Evolutionary conservation across 164 flowering plant genomes (phyloP).

Genomic region (Buxus sempervirens): DNA sequence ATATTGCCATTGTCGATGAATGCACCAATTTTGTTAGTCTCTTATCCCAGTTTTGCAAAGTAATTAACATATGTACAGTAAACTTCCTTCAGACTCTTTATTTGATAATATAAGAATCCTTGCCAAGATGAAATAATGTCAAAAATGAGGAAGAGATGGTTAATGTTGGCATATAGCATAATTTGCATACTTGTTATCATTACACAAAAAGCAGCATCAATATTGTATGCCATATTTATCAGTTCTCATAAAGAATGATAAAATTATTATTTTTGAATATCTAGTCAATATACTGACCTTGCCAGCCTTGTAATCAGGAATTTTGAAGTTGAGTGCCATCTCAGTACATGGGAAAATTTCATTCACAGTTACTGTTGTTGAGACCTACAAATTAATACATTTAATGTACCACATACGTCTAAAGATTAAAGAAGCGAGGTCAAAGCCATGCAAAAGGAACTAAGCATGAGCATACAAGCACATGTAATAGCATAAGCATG

Average conservation of each 20-base stretch:
- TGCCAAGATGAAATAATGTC: background rate
- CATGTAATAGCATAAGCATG: conserved; percentile 1
- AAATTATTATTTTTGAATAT: background rate
- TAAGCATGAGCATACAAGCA: background rate
- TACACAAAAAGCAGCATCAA: background rate
- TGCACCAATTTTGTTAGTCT: too few relatives aligned
- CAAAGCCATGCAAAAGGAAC: too few relatives aligned
- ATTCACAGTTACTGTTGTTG: conserved; percentile 56
- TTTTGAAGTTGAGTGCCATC: conserved; percentile 52
- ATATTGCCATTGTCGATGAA: too few relatives aligned
- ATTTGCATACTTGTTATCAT: too few relatives aligned
- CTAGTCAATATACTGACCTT: conserved; percentile 49
- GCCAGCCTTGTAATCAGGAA: conserved; percentile 80
- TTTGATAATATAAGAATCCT: too few relatives aligned
- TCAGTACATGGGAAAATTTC: conserved; percentile 44
- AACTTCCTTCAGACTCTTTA: too few relatives aligned
- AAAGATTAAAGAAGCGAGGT: too few relatives aligned
- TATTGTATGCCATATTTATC: too few relatives aligned
- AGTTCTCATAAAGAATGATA: too few relatives aligned
- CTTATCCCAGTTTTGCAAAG: too few relatives aligned
- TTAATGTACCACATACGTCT: background rate
- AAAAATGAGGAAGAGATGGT: background rate
- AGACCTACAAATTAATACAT: conserved; percentile 37
- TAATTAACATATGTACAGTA: too few relatives aligned
- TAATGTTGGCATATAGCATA: background rate